Evolutionary conservation across 1,284 basidiomycete species (phyloP), one percentile per base, ranked within the genome.

Genomic region (Leccinum huronense): DNA sequence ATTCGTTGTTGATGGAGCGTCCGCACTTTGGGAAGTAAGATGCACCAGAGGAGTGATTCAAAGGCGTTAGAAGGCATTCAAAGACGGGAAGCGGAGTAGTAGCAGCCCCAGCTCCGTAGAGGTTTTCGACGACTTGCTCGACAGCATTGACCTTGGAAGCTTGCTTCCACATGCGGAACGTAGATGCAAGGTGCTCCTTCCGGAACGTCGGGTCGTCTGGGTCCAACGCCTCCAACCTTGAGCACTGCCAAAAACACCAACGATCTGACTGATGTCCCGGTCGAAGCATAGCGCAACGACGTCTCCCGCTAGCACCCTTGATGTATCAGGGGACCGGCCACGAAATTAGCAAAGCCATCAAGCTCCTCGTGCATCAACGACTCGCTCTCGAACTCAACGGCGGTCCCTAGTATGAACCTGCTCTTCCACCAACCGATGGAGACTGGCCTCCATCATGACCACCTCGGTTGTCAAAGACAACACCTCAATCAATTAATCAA

Each of bases 141-240:
- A 36, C 36, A 36, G 13, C 13, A 36, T 36, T 36, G 36, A 36
- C 36, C 13, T 36, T 36, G 6, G 13, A 13, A 36, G 36, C 36
- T 36, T 36, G 36, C 36, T 36, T 36, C 36, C 36, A 13, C 36
- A 36, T 36, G 36, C 36, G 13, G 36, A 36, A 36, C 6, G 36
- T 36, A 36, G 36, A 36, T 36, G 36, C 36, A 36, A 36, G 36
- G 36, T 36, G 61, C 34, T 75, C 68, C 60, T 76, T 75, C 57
- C 73, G 66, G 30, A 75, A 62, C 7, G 69, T 67, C 16, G 73
- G 73, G 63, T 75, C 74, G 14, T 75, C 73, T 6, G 72, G 73
- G 63, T 77, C 75, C 56, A 75, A 64, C 65, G 8, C 69, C 72
- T 55, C 75, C 76, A 23, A 74, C 70, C 59, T 77, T 77, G 58